Evolutionary conservation across 805 yeast genomes (phyloP), one percentile per base, ranked within the genome.

Genomic region (Yarrowia bubula): DNA sequence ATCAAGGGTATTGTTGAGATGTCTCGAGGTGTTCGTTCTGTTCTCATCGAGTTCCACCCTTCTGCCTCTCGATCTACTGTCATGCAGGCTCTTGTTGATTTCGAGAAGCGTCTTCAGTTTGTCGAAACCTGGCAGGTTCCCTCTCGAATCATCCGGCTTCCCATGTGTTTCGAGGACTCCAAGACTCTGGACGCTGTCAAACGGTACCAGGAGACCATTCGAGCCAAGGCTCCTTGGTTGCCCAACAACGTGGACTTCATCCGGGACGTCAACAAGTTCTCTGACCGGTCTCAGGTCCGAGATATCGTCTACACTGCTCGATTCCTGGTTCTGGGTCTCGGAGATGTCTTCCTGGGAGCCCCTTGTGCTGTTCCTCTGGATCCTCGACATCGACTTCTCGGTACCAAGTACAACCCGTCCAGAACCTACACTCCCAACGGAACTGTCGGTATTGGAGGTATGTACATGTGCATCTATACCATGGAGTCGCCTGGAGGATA

Each of bases 401-500:
- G 98, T 43, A 83, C 97, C 35, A 93, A 93, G 78, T 95, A 93
- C 79, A 93, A 93, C 75, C 99, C 99, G 43, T 89, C 97, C 13
- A 85, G 99, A 80, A 90, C 98, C 0, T 92, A 83, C 79, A 93
- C 99, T 1, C 97, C 97, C 43, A 90, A 91, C 74, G 99, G 99
- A 70, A 89, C 95, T 41, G 98, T 93, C 68, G 99, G 99, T 73
- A 87, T 95, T 74, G 99, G 99, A 68, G 98, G 99, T 71, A 91
- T 89, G 90, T 95, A 92, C 82, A 92, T 93, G 98, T 93, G 98
- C 80, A 92, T 93, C 71, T 93, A 93, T 77, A 91, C 98, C 37
- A 92, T 93, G 93, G 96, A 91, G 70, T 91, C 97, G 31, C 99
- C 99, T 55, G 99, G 99, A 78, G 99, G 99, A 37, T 93, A 93